Conservation (phyloP, 2,329 filamentous ascomycete species). For the Ophiostoma ulmi region DNA sequence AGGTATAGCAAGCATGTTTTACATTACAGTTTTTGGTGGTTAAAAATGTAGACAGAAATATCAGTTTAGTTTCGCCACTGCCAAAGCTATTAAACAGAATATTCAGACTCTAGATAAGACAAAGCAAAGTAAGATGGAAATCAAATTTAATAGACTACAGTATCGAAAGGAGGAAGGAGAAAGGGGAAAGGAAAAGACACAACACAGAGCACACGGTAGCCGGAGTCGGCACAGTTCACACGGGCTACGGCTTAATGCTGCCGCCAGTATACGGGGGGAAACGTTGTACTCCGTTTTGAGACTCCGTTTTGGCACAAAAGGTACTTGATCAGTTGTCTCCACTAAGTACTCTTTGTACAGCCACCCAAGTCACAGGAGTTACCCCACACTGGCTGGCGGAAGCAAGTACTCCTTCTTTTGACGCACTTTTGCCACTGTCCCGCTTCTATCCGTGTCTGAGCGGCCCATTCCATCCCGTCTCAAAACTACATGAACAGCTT, state of each 20-base stretch:
- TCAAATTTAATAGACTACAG: neutral
- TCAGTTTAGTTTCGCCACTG: neutral
- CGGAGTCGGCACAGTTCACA: neutral
- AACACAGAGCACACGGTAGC: neutral
- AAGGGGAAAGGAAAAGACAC: neutral
- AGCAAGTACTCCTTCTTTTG: slow-evolving; percentile 1
- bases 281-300: slow-evolving; percentile 2
- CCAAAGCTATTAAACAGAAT: neutral
- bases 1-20: too few species aligned
- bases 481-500: neutral
- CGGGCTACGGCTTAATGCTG: slow-evolving; percentile 9
- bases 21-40: neutral
- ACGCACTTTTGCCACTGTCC: slow-evolving; percentile 1
- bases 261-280: neutral
- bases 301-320: slow-evolving; percentile 7
- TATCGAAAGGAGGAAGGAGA: neutral
- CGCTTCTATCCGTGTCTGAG: neutral
- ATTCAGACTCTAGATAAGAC: neutral
- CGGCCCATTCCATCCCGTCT: neutral
- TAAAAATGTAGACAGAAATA: neutral
- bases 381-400: slow-evolving; percentile 7
- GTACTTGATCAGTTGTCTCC: neutral
- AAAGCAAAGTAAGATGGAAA: neutral
- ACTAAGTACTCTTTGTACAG: slow-evolving; percentile 5
- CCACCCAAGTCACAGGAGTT: neutral